Evolutionary conservation across 2,329 filamentous ascomycete genomes (phyloP).

Genomic region (Didymella sp.): DNA sequence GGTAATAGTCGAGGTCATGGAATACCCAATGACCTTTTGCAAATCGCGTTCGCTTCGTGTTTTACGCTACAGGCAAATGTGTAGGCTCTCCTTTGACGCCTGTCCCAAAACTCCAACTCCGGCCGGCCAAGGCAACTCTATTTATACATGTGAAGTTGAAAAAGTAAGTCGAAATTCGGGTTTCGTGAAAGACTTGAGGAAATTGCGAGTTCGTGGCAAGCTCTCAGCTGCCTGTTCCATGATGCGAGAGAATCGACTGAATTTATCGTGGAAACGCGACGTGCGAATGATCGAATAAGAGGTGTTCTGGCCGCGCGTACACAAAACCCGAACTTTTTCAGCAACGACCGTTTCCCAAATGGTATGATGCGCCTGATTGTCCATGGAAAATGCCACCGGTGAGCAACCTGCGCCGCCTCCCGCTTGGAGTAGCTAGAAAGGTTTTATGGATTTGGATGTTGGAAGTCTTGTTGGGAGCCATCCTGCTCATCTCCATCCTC

Average conservation of each 20-base stretch:
- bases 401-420: background rate
- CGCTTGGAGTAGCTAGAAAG: background rate
- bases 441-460: background rate
- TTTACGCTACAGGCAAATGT: conserved; percentile 4
- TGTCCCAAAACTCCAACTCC: background rate
- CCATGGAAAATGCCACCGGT: background rate
- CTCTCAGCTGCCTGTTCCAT: background rate
- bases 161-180: background rate
- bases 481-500: background rate
- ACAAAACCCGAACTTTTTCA: background rate
- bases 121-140: conserved; percentile 12
- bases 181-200: background rate
- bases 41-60: background rate
- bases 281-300: background rate
- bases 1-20: background rate
- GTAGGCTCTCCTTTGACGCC: conserved; percentile 1
- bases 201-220: background rate
- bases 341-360: background rate
- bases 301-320: background rate
- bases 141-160: conserved; percentile 25
- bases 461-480: background rate
- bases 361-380: conserved; percentile 4
- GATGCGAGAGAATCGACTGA: background rate
- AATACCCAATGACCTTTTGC: background rate
- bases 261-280: background rate